Conservation (phyloP, 257 asterid species). For the Osmanthus fragrans region DNA sequence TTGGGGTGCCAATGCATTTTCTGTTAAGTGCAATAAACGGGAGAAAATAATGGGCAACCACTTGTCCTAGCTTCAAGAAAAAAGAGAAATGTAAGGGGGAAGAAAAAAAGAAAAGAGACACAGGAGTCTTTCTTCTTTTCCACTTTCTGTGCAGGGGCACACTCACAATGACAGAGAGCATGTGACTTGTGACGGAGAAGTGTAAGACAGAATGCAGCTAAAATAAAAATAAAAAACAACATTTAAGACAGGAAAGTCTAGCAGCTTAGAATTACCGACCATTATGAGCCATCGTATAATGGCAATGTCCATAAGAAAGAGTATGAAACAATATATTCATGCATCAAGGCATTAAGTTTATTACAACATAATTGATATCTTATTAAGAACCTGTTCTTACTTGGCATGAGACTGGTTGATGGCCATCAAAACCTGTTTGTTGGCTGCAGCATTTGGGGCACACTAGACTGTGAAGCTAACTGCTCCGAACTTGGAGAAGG, state of each 20-base stretch:
- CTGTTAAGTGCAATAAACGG: not conserved
- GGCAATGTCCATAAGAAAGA: conserved; percentile 1
- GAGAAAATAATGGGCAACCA: not conserved
- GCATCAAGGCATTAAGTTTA: not conserved
- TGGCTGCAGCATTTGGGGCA: conserved; percentile 74
- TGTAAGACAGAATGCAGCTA: not conserved
- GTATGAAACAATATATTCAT: not conserved
- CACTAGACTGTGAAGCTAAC: conserved; percentile 60
- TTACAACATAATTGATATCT: not conserved
- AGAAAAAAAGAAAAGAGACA: not conserved
- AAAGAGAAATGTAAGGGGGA: not conserved
- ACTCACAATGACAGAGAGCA: not conserved
- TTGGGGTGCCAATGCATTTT: not conserved
- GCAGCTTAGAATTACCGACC: conserved; percentile 1
- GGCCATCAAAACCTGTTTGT: conserved; percentile 62
- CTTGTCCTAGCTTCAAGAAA: not conserved
- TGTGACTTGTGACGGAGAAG: not conserved
- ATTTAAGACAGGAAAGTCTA: not conserved
- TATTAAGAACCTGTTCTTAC: conserved; percentile 7
- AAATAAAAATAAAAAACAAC: not conserved
- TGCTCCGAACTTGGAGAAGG: conserved; percentile 82
- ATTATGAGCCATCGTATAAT: not conserved
- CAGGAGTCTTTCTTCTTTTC: not conserved
- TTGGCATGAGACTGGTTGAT: conserved; percentile 10
- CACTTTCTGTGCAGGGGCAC: not conserved